Base-by-base conservation (phyloP, 2,329 filamentous ascomycete genomes). In the Gyromitra esculenta region DNA sequence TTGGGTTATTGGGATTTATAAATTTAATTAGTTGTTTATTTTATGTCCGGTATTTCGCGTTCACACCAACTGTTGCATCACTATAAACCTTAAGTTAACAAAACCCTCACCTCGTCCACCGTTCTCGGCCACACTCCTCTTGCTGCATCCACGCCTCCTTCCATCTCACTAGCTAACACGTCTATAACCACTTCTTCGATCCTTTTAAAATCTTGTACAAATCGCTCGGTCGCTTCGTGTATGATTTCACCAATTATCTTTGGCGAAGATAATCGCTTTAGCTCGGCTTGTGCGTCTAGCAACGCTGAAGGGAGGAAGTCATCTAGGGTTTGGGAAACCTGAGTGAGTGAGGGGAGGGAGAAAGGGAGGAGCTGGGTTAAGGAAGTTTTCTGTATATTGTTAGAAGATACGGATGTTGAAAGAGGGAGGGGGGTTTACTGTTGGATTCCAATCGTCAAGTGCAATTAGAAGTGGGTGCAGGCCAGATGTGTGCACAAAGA, bases 281-380 rank as follows among this genome's bases (percentile, higher is more conserved):
- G 84, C 76, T 93, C 92, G 65, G 96, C 92, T 80, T 92, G 90
- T 1, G 94, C 94, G 82, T 99, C 96, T 86, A 97, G 95, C 39
- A 97, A 87, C 1, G 95, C 96, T 0, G 93, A 96, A 0, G 96
- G 94, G 31, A 99, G 86, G 84, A 98, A 99, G 77, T 93, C 90
- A 81, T 99, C 96, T 5, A 99, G 86, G 52, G 87, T 88, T 81
- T 94, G 92, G 80, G 92, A 92, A 1, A 91, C 90, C 64, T 86
- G 84, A 0, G 87, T 84, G n/a, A 98, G 85, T 18, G 75, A 73
- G 1, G 70, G 71, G 2, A 75, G 87, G 75, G 90, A 87, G 81
- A 93, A 88, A 2, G 87, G 84, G 0, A 87, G 85, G 0, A 91
- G 85, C 0, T 82, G 81, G 0, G 85, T 82, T 31, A 93, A 59